These are phyloP conservation scores for Trichosporon coremiiforme DNA, from an alignment of 1,284 basidiomycete species.

Conservation along the genomic window DNA sequence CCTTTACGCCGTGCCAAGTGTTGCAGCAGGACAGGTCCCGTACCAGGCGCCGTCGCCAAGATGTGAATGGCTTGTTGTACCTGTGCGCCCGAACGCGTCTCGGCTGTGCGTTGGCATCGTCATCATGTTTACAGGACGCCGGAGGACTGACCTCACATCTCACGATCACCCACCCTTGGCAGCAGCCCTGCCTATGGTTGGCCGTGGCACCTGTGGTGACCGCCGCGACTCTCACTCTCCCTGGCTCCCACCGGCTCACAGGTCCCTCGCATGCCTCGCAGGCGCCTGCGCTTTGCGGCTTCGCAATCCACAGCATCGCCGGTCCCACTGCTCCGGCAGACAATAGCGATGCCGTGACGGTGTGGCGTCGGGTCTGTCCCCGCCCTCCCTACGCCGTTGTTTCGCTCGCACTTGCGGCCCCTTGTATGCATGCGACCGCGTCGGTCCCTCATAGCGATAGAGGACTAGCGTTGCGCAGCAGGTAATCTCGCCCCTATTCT, in stretches of 20 bases:
- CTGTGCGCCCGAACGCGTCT: neutral
- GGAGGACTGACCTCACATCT: neutral
- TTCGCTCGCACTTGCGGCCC: neutral
- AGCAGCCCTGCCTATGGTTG: neutral
- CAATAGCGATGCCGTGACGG: neutral
- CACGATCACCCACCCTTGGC: conserved; percentile 8
- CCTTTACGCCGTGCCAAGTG: no score
- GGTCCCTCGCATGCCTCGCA: no score
- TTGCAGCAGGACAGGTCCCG: no score
- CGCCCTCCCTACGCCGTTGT: neutral
- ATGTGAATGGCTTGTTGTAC: neutral
- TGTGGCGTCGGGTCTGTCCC: neutral
- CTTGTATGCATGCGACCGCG: neutral
- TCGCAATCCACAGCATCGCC: neutral
- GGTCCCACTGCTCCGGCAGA: neutral
- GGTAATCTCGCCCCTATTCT: neutral
- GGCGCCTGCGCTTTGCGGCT: neutral
- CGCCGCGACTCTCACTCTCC: neutral
- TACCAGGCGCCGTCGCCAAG: neutral
- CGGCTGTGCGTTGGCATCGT: neutral
- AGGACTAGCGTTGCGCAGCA: neutral
- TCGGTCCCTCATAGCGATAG: neutral
- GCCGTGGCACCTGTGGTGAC: neutral
- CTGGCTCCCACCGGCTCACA: neutral
- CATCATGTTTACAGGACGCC: conserved; percentile 3